phyloP scores from a whole-genome alignment of 1,139 yeast species.

The Blastobotrys niveus region DNA sequence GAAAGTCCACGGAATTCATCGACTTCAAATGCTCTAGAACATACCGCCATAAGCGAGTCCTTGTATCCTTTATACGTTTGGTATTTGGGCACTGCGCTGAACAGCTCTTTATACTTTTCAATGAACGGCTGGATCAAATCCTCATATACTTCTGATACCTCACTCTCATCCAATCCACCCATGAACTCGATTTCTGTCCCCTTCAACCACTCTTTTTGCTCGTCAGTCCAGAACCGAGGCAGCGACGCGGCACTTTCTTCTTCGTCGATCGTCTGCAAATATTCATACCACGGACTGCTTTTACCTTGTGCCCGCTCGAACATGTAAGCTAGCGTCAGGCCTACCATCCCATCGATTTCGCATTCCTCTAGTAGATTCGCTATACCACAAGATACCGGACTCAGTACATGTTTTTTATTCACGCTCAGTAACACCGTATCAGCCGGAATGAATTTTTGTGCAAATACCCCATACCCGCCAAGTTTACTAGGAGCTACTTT shows the following conservation, averaged over 20 bases:
- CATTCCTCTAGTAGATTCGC: slow-evolving; percentile 63
- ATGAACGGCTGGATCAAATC: slow-evolving; percentile 36
- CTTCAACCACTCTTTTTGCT: slow-evolving; percentile 43
- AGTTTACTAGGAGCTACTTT: slow-evolving; percentile 44
- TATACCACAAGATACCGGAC: slow-evolving; percentile 45
- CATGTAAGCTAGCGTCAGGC: slow-evolving; percentile 60
- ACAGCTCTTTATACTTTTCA: slow-evolving; percentile 23
- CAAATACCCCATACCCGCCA: slow-evolving; percentile 77
- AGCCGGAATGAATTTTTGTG: slow-evolving; percentile 38
- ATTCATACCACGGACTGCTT: slow-evolving; percentile 71
- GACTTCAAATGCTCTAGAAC: slow-evolving; percentile 75
- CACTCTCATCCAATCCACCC: slow-evolving; percentile 57
- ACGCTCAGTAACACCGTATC: slow-evolving; percentile 30
- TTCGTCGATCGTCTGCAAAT: slow-evolving; percentile 51
- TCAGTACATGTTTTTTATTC: slow-evolving; percentile 31
- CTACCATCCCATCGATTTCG: slow-evolving; percentile 57
- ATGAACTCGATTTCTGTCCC: slow-evolving; percentile 66
- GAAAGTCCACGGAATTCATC: slow-evolving; percentile 71
- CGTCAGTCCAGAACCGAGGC: slow-evolving; percentile 58
- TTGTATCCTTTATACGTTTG: slow-evolving; percentile 30
- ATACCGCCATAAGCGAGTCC: slow-evolving; percentile 40
- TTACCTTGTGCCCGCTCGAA: slow-evolving; percentile 56
- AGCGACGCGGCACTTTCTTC: slow-evolving; percentile 19
- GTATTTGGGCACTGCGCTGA: slow-evolving; percentile 20
- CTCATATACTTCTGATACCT: slow-evolving; percentile 50